phyloP scores from a whole-genome alignment of 768 basidiomycete species.

The Vararia minispora region DNA sequence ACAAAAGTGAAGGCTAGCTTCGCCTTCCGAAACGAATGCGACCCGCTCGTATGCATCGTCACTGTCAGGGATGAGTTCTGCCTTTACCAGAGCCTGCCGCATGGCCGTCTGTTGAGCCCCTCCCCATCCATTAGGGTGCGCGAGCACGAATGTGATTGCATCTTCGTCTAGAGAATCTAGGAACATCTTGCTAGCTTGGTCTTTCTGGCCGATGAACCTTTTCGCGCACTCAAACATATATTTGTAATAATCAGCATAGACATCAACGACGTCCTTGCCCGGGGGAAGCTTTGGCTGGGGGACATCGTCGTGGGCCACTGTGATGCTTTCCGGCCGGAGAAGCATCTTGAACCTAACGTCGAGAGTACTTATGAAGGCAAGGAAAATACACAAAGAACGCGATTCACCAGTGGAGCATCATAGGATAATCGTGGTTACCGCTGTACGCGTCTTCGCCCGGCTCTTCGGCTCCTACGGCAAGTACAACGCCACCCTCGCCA shows the following conservation, averaged over 20 bases:
- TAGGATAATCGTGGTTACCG: no score
- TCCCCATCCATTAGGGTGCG: conserved; percentile 45
- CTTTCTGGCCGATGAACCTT: conserved; percentile 34
- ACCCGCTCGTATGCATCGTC: conserved; percentile 22
- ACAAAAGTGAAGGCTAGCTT: conserved; percentile 41
- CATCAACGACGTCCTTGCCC: conserved; percentile 29
- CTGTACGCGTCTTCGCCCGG: no score
- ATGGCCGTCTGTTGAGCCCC: conserved; percentile 42
- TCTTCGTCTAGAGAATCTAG: conserved; percentile 28
- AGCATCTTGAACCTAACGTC: no score
- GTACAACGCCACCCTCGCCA: no score
- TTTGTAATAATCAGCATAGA: conserved; percentile 37
- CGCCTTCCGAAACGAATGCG: conserved; percentile 39
- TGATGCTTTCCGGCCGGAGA: no score
- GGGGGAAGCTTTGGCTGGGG: no score
- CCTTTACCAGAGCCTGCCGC: conserved; percentile 34
- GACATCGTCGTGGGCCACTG: no score
- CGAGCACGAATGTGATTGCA: conserved; percentile 34
- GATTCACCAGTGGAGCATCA: no score
- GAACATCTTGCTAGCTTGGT: conserved; percentile 28
- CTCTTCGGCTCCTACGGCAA: no score
- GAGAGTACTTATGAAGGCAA: no score
- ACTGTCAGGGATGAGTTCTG: conserved; percentile 35
- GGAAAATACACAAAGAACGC: no score
- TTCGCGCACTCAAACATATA: conserved; percentile 34